Evolutionary conservation across 1,139 yeast genomes (phyloP).

Genomic region (Taphrina pruni): DNA sequence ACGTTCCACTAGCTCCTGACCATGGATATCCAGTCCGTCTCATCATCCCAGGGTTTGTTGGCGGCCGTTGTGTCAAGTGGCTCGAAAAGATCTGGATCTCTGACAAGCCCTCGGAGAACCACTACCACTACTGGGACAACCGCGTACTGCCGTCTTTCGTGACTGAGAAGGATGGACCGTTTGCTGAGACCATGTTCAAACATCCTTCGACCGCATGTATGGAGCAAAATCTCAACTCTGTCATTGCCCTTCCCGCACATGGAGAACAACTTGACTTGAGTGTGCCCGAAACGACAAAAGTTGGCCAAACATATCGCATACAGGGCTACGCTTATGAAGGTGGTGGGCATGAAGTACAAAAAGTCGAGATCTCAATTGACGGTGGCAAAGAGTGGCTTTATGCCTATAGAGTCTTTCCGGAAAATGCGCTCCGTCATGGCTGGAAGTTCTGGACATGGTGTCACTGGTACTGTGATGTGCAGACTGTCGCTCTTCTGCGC

Average conservation of each 20-base stretch:
- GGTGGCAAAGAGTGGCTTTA: slow-evolving; percentile 50
- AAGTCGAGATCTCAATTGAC: slow-evolving; percentile 52
- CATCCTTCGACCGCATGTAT: slow-evolving; percentile 17
- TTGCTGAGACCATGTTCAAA: slow-evolving; percentile 15
- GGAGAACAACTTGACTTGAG: not conserved
- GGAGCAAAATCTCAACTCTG: slow-evolving; percentile 21
- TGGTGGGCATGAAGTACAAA: slow-evolving; percentile 51
- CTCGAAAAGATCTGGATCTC: slow-evolving; percentile 49
- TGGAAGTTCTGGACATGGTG: slow-evolving; percentile 52
- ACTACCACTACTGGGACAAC: slow-evolving; percentile 53
- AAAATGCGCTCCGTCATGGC: slow-evolving; percentile 50
- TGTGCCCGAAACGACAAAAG: not conserved
- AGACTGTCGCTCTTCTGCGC: slow-evolving; percentile 45
- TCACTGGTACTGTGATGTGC: slow-evolving; percentile 50
- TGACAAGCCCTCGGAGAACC: slow-evolving; percentile 51
- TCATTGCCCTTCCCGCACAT: slow-evolving; percentile 11
- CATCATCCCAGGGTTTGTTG: slow-evolving; percentile 52
- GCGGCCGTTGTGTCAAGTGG: slow-evolving; percentile 54
- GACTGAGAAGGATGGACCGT: slow-evolving; percentile 42
- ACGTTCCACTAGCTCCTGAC: slow-evolving; percentile 46
- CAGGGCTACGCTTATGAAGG: slow-evolving; percentile 53
- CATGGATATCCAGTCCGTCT: slow-evolving; percentile 53
- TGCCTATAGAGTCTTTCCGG: slow-evolving; percentile 48
- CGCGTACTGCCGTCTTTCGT: slow-evolving; percentile 52
- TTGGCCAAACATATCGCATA: slow-evolving; percentile 40